Conservation (phyloP, 192 early-diverging fungal species). For the Umbelopsis isabellina region DNA sequence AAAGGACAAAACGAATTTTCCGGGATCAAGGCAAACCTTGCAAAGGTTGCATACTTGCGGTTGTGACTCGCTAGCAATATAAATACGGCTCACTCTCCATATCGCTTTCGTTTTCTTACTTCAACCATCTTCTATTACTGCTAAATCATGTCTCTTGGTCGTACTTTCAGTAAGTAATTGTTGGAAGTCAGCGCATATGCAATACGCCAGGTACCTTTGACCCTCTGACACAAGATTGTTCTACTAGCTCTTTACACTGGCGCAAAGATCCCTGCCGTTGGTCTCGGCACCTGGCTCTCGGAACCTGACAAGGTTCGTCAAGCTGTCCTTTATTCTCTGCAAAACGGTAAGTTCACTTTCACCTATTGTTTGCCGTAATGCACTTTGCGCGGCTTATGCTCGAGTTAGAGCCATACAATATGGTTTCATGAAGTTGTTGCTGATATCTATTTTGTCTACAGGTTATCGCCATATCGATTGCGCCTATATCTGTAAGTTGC, state of each 20-base stretch:
- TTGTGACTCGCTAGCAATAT: no score
- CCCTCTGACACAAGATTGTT: neutral
- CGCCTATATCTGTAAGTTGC: constrained; percentile 46
- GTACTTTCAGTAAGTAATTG: constrained; percentile 30
- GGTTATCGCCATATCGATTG: constrained; percentile 81
- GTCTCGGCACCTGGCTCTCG: constrained; percentile 68
- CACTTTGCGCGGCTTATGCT: neutral
- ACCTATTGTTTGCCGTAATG: neutral
- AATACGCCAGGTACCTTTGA: neutral
- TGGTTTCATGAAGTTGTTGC: no score
- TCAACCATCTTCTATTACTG: constrained; percentile 3
- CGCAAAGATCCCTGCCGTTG: constrained; percentile 63
- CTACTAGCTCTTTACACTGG: constrained; percentile 61
- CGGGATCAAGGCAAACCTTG: no score
- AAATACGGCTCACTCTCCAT: no score
- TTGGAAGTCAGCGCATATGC: neutral
- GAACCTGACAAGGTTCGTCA: constrained; percentile 55
- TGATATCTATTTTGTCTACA: neutral
- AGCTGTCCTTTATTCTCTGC: constrained; percentile 66
- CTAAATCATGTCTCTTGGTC: constrained; percentile 39
- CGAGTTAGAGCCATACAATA: no score
- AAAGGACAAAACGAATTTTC: no score
- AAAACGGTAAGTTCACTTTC: constrained; percentile 24
- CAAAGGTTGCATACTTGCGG: no score
- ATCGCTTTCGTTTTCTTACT: neutral